Evolutionary conservation across 441 rosid species (phyloP), one percentile per base, ranked within the genome.

Genomic region (Erodium texanum): DNA sequence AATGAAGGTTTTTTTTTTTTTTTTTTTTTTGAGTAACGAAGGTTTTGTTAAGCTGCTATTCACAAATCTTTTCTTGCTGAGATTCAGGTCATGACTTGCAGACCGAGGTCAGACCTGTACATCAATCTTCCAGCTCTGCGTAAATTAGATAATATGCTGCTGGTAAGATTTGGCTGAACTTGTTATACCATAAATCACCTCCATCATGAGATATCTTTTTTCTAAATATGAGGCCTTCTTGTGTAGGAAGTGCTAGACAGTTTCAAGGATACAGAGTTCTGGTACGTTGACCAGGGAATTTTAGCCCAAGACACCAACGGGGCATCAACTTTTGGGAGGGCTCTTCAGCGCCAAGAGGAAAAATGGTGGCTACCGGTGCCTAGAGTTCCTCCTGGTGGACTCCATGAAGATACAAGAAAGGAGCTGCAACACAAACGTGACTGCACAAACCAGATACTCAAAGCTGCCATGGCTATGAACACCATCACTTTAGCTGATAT

Each of bases 341-440:
- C 86, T 70, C 83, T 92, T 74, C 97, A 85, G 75, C 94, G 98
- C 38, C 98, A 90, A 73, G 99, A 90, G 74, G 98, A 92, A 63
- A 95, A 95, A 77, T 95, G 99, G 99, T 95, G 99, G 98, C 86
- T 95, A 16, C 98, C 99, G 0, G 90, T 95, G 71, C 98, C 99
- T 73, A 85, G 90, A 14, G 92, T 95, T 64, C 89, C 94, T 70
- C 81, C 85, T 2, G 84, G 85, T 69, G 98, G 99, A 65, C 95
- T 95, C 59, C 74, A 70, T 58, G 98, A 95, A 64, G 64, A 79
- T 71, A 84, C 92, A 29, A 85, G 97, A 77, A 95, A 90, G 81
- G 82, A 89, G 71, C 71, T 95, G 80, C 97, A 89, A 75, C 96
- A 92, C 79, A 92, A 74, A 73, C 89, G 98, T 2, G 99, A 95